Evolutionary conservation across 2,329 filamentous ascomycete genomes (phyloP), one percentile per base, ranked within the genome.

Genomic region (Aspergillus flavus): DNA sequence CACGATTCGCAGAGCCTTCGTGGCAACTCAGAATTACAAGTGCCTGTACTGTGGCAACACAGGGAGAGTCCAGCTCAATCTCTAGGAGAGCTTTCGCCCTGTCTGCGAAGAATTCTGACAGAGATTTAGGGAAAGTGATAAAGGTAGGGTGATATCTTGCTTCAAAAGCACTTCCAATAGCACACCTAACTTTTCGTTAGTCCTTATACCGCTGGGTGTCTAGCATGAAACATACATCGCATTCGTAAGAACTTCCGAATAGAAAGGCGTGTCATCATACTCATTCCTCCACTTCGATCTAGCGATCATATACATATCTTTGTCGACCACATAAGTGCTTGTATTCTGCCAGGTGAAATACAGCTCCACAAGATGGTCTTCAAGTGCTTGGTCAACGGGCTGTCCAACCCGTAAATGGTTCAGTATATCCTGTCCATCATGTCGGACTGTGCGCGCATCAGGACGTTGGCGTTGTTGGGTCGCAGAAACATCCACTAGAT

Each of bases 301-400:
- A 19, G 73, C 78, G 39, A 64, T 71, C 68, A 76, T 72, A 57
- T 73, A 80, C 74, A 79, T 78, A 26, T 78, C 75, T 50, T 78
- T 77, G 59, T 83, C 80, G 3, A 83, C 79, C 1, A 82, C 76
- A 53, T 82, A 79, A 53, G 80, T 79, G 48, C 78, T 78, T 6
- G 81, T 75, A 54, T 84, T 82, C 66, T 84, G 80, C 81, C 82
- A 83, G 1, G 80, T 77, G 61, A 84, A 84, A 60, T 80, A 83
- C 0, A 83, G 73, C 39, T 78, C 74, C 6, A 81, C 72, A 1
- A 84, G 74, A 67, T 83, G 82, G 32, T 79, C 74, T 59, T 82
- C 81, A 6, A 83, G 65, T 4, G 71, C 74, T 23, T 74, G 73
- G 36, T 80, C 77, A 19, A 82, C 78, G 5, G 73, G 60, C 64